Evolutionary conservation across 1,284 basidiomycete species (phyloP).

Genomic region (Microstroma glucosiphilum): DNA sequence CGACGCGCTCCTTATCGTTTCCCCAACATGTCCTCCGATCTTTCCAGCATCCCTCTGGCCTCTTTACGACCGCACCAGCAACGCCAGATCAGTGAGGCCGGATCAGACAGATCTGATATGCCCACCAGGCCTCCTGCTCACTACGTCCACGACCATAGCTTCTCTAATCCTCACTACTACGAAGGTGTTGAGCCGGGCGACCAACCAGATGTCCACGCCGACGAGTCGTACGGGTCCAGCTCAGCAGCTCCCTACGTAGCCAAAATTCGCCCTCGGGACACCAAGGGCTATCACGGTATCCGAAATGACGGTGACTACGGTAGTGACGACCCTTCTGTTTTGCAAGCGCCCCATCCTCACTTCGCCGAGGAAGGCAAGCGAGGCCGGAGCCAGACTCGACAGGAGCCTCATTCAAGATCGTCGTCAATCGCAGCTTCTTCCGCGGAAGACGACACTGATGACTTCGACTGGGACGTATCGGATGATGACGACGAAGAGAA

Average conservation of each 20-base stretch:
- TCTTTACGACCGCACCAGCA: background rate
- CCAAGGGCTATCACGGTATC: background rate
- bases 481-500: conserved; percentile 25
- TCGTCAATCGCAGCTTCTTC: conserved; percentile 14
- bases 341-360: background rate
- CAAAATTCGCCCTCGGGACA: too few species aligned
- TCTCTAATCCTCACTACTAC: conserved; percentile 25
- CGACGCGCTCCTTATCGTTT: too few species aligned
- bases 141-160: conserved; percentile 24
- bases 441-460: conserved; percentile 33
- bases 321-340: background rate
- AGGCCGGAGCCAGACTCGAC: background rate
- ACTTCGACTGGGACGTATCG: conserved; percentile 45
- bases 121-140: conserved; percentile 22
- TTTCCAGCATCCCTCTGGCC: conserved; percentile 1
- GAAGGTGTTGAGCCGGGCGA: conserved; percentile 27
- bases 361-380: background rate
- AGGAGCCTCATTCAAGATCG: background rate
- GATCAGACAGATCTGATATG: background rate
- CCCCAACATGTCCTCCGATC: conserved; percentile 2
- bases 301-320: background rate
- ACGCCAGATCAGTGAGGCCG: background rate
- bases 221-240: too few species aligned
- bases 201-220: conserved; percentile 7
- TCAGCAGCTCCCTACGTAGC: too few species aligned